Evolutionary conservation across 2,329 filamentous ascomycete genomes (phyloP).

Genomic region (Penicillium hesseltinei): DNA sequence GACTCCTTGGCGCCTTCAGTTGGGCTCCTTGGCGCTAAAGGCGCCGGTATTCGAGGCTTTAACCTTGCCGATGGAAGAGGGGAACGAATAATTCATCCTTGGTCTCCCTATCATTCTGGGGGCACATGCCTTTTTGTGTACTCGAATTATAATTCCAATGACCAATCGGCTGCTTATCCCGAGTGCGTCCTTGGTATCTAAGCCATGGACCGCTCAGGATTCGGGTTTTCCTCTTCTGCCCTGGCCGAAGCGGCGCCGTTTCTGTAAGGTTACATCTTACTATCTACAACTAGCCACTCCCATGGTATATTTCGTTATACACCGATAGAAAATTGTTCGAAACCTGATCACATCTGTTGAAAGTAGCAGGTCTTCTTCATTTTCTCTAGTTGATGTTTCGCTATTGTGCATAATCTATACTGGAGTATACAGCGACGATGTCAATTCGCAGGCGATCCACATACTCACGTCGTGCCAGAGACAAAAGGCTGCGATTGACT

Average conservation of each 20-base stretch:
- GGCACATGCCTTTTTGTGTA: neutral
- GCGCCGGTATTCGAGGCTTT: neutral
- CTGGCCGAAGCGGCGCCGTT: neutral
- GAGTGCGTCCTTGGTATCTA: neutral
- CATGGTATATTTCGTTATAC: no score
- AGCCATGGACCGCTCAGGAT: neutral
- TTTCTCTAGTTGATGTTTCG: neutral
- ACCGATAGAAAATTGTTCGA: neutral
- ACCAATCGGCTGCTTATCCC: neutral
- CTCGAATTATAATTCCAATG: neutral
- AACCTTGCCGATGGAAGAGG: neutral
- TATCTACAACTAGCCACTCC: neutral
- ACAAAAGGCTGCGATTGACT: conserved; percentile 18
- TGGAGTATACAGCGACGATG: neutral
- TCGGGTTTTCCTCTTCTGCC: neutral
- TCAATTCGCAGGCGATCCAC: neutral
- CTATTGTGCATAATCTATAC: neutral
- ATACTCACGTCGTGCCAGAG: neutral
- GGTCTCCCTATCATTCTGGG: neutral
- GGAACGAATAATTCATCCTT: neutral
- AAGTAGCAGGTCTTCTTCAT: neutral
- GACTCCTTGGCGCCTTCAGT: neutral
- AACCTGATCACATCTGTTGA: neutral
- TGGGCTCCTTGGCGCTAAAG: neutral
- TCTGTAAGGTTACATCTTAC: conserved; percentile 6